Evolutionary conservation across 2,329 filamentous ascomycete species (phyloP), one percentile per base, ranked within the genome.

Genomic region (Trichophaea hybrida): DNA sequence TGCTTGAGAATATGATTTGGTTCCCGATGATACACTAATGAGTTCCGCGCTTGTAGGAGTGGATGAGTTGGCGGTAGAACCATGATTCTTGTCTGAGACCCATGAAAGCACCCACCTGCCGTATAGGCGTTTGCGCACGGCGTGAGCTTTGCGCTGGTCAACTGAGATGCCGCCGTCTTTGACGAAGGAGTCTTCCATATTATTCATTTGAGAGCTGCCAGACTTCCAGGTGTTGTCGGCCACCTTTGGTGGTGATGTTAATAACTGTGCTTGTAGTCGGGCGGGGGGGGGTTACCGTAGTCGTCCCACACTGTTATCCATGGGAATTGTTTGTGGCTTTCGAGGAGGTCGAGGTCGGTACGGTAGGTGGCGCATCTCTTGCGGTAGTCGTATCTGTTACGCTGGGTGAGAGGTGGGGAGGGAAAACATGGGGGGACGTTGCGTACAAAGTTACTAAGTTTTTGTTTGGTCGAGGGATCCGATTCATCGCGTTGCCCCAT

Each of bases 131-230:
- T 79, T 1, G 83, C 82, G 40, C 84, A 87, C 83, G 1, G 83
- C 84, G 57, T 86, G 85, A 75, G 85, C 81, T 73, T 86, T 87
- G 64, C 83, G 77, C 69, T 84, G 80, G 65, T 86, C 83, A n/a
- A 86, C 80, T 35, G 77, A 80, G n/a, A 86, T 76, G 12, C 75
- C 74, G 2, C 78, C 77, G 59, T 80, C 76, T 52, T 77, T 74
- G 33, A 80, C 68, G 71, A 86, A 87, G 0, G 80, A 83, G 6
- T 78, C 76, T 67, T 85, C 82, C 7, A 80, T 84, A 69, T 86
- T 86, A 70, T 54, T 54, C 82, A 83, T 31, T 84, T 75, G 74
- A 1, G 77, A 76, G 6, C 76, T 78, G 1, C 83, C 83, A 66
- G 82, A 82, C 31, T 78, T 75, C 68, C 81, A 86, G 2, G 77